Evolutionary conservation across 805 yeast genomes (phyloP), one percentile per base, ranked within the genome.

Genomic region (Pichia sporocuriosa): DNA sequence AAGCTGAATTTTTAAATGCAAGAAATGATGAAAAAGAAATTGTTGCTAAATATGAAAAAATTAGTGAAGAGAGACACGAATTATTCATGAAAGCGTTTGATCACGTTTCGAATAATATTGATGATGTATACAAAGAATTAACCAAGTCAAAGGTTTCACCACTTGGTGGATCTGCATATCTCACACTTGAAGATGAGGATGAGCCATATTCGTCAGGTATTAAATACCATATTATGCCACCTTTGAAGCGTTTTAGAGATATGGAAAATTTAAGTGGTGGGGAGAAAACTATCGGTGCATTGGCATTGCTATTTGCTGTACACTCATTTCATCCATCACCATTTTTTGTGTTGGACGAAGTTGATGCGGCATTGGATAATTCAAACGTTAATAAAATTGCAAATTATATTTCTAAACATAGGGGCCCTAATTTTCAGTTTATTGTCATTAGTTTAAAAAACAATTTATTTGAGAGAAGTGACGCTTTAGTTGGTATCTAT

Each of bases 311-410:
- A 36, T 93, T 93, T 65, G 89, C 97, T 0, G 78, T 89, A 32
- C 97, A 93, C 58, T 80, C 94, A 0, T 84, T 68, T 62, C 90
- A 81, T 39, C 97, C 97, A 3, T 82, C 96, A 1, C 98, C 98
- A 25, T 93, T 93, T 58, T 90, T 93, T 58, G 95, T 93, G 0
- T 67, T 93, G 32, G 98, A 93, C 60, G 98, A 93, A 63, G 88
- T 93, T n/a, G 98, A 93, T 65, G 97, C 98, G 0, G 97, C 97
- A 0, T 72, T 93, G 45, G 98, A 93, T 62, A 81, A 84, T 45
- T 78, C 86, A 20, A 93, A 93, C 55, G 96, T 93, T 20, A 77
- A 76, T 40, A 77, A 78, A 54, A 80, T 93, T 44, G 96, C 96
- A n/a, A 79, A 77, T 45, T 93, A 89, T 57, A 86, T 93, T 46